phyloP scores from a whole-genome alignment of 2,329 filamentous ascomycete genomes.

The Rutstroemia sp. region DNA sequence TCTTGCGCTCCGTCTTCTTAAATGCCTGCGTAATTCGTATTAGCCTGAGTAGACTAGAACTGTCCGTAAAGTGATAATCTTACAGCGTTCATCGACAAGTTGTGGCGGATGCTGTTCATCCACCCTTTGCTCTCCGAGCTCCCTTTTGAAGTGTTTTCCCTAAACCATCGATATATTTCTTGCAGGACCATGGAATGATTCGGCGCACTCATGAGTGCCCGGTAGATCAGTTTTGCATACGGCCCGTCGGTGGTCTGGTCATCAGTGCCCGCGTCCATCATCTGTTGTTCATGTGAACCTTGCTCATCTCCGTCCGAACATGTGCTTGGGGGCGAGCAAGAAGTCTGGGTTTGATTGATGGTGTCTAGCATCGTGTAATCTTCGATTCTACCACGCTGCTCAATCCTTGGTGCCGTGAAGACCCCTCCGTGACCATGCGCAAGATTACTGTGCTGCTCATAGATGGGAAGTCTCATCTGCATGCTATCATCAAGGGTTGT shows the following conservation, averaged over 20 bases:
- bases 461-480: conserved; percentile 11
- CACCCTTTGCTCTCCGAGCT: conserved; percentile 61
- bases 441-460: conserved; percentile 14
- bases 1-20: conserved; percentile 40
- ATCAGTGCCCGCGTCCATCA: conserved; percentile 23
- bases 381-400: not conserved
- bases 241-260: conserved; percentile 44
- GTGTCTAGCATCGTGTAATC: conserved; percentile 4
- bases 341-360: conserved; percentile 8
- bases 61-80: conserved; percentile 29
- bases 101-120: conserved; percentile 95
- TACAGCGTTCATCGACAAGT: conserved; percentile 92
- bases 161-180: conserved; percentile 88
- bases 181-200: conserved; percentile 68
- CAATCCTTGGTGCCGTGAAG: not conserved
- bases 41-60: conserved; percentile 18
- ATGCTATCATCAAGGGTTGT: conserved; percentile 11
- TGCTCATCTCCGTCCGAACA: conserved; percentile 23
- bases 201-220: conserved; percentile 61
- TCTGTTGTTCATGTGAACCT: conserved; percentile 22
- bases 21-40: conserved; percentile 38
- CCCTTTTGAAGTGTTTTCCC: conserved; percentile 70
- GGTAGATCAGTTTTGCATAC: conserved; percentile 77
- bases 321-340: conserved; percentile 16
- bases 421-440: conserved; percentile 9